These are phyloP conservation scores for Gossypium thurberi DNA, from an alignment of 345 rosid genomes.

Conservation along the genomic window DNA sequence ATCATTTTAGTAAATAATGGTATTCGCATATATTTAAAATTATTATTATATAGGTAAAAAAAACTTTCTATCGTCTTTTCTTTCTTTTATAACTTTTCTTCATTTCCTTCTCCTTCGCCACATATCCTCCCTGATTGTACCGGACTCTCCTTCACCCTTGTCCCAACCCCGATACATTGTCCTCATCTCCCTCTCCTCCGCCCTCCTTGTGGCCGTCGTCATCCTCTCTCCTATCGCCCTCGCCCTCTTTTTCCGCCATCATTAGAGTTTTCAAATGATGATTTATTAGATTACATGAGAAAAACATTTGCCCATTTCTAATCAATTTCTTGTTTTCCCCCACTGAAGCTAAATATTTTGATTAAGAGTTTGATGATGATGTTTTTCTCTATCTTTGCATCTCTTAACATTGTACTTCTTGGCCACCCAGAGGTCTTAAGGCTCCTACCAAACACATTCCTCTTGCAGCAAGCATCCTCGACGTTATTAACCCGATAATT, in stretches of 20 bases:
- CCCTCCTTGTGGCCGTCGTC: constrained; percentile 45
- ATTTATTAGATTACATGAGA: too few relatives aligned
- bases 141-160: constrained; percentile 31
- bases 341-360: too few relatives aligned
- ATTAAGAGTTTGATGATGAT: too few relatives aligned
- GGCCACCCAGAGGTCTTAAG: neutral
- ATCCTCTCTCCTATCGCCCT: constrained; percentile 34
- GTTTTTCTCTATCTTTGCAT: too few relatives aligned
- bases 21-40: too few relatives aligned
- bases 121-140: constrained; percentile 64
- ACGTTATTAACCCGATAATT: neutral
- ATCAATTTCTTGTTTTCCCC: too few relatives aligned
- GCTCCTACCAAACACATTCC: neutral
- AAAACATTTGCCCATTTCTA: too few relatives aligned
- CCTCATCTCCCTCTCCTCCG: constrained; percentile 41
- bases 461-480: neutral
- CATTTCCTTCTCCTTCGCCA: constrained; percentile 31
- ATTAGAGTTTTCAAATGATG: too few relatives aligned
- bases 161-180: constrained; percentile 26
- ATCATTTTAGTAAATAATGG: too few relatives aligned
- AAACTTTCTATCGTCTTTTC: too few relatives aligned
- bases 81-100: constrained; percentile 22
- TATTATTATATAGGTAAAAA: too few relatives aligned
- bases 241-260: constrained; percentile 38
- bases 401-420: too few relatives aligned